Percentiles rank a stretch among this genome's conserved stretches.
phyloP scores from a whole-genome alignment of 2,329 filamentous ascomycete genomes.

The Ceratocystis destructans region DNA sequence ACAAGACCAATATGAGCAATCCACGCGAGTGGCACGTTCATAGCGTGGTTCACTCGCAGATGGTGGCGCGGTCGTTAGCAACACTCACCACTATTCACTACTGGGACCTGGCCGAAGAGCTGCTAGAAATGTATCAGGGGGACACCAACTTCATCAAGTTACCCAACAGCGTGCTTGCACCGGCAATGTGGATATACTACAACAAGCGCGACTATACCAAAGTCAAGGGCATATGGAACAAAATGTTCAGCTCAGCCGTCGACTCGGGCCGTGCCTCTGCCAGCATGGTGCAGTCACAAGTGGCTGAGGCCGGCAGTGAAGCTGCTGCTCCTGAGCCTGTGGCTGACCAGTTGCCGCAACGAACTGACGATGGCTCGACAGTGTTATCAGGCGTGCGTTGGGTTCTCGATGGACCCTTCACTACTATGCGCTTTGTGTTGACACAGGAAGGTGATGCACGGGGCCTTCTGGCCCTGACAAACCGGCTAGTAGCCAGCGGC shows the following conservation, averaged over 20 bases:
- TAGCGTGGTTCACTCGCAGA: slow-evolving; percentile 20
- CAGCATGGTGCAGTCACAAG: slow-evolving; percentile 23
- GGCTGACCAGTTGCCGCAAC: slow-evolving; percentile 8
- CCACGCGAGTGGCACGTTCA: slow-evolving; percentile 22
- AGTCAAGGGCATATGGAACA: slow-evolving; percentile 53
- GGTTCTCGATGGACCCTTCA: slow-evolving; percentile 35
- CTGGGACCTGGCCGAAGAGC: slow-evolving; percentile 41
- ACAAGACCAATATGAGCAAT: slow-evolving; percentile 21
- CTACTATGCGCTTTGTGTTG: slow-evolving; percentile 36
- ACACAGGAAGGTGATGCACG: slow-evolving; percentile 30
- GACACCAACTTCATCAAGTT: slow-evolving; percentile 25
- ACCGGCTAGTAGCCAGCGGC: slow-evolving; percentile 46
- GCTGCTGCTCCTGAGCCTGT: slow-evolving; percentile 20
- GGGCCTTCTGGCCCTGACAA: slow-evolving; percentile 38
- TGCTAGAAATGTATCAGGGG: slow-evolving; percentile 41
- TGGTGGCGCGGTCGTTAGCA: slow-evolving; percentile 26
- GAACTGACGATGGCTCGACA: not conserved
- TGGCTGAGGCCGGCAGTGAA: slow-evolving; percentile 29
- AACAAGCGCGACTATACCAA: slow-evolving; percentile 42
- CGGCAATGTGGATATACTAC: slow-evolving; percentile 55
- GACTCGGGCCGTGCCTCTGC: slow-evolving; percentile 12
- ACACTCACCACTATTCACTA: slow-evolving; percentile 29
- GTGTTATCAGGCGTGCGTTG: slow-evolving; percentile 34
- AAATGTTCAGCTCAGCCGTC: slow-evolving; percentile 29
- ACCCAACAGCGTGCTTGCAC: slow-evolving; percentile 43